These are phyloP conservation scores for Neopestalotiopsis clavispora DNA, from an alignment of 2,329 filamentous ascomycete species.

Conservation along the genomic window DNA sequence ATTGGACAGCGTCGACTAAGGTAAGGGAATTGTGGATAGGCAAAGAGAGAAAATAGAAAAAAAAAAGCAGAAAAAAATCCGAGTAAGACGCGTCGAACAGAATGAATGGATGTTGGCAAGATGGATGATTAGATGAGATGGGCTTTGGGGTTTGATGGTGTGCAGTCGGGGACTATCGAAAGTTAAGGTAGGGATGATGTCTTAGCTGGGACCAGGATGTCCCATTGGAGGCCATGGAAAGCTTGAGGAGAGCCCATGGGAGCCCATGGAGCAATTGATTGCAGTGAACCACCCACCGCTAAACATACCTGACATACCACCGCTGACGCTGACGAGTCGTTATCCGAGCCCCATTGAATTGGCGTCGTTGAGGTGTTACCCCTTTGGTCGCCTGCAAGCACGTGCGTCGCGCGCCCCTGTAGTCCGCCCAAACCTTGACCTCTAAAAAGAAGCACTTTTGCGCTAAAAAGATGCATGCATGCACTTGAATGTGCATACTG, in stretches of 20 bases:
- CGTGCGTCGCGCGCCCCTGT: background rate
- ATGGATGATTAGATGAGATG: background rate
- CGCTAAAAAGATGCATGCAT: no score
- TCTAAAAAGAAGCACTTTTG: no score
- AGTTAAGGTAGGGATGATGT: conserved; percentile 16
- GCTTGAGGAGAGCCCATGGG: background rate
- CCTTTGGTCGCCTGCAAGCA: background rate
- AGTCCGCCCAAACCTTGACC: background rate
- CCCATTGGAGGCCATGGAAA: background rate
- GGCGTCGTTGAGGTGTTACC: background rate
- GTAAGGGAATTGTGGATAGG: background rate
- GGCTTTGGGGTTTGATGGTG: background rate
- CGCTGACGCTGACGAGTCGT: background rate
- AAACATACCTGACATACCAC: background rate
- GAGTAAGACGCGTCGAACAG: background rate
- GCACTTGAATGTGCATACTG: no score
- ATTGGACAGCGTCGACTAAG: background rate
- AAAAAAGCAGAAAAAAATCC: no score
- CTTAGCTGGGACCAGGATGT: conserved; percentile 8
- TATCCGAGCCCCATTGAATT: background rate
- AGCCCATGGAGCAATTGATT: background rate
- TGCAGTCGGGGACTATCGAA: background rate
- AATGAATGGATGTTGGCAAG: background rate
- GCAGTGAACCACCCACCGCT: background rate
- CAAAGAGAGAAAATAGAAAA: background rate